Conservation (phyloP, 2,329 filamentous ascomycete genomes). For the Monosporascus cannonballus region DNA sequence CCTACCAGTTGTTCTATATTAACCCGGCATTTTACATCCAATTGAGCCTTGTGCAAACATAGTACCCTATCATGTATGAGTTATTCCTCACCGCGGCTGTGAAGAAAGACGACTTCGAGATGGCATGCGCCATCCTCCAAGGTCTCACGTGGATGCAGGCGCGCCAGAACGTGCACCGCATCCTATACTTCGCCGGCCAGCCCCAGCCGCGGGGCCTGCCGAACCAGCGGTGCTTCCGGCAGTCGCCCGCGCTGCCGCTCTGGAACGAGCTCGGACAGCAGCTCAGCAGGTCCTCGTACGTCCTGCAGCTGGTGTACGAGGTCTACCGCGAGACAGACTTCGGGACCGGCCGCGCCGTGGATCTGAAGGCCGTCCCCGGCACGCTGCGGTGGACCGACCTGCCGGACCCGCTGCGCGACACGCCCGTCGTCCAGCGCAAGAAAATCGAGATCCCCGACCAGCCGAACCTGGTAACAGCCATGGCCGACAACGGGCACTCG, state of each 20-base stretch:
- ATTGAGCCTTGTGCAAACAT: not conserved
- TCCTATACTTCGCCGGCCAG: constrained; percentile 49
- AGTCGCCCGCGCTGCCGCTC: constrained; percentile 7
- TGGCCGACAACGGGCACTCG: constrained; percentile 49
- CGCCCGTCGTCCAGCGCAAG: constrained; percentile 47
- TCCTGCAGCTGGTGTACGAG: constrained; percentile 50
- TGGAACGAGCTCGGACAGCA: constrained; percentile 53
- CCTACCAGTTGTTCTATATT: no score
- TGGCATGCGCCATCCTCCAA: constrained; percentile 46
- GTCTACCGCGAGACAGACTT: constrained; percentile 43
- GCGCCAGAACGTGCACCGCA: constrained; percentile 41
- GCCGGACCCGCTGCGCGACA: constrained; percentile 47
- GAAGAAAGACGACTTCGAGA: constrained; percentile 40
- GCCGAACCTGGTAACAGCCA: constrained; percentile 38
- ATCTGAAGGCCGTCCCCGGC: constrained; percentile 39
- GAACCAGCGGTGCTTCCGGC: constrained; percentile 23
- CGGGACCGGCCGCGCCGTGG: constrained; percentile 27
- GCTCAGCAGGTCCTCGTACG: constrained; percentile 50
- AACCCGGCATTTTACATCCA: not conserved
- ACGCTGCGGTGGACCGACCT: constrained; percentile 54
- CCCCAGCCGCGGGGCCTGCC: constrained; percentile 39
- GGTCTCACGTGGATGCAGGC: constrained; percentile 53
- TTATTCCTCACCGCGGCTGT: constrained; percentile 52
- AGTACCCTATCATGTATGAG: constrained; percentile 43
- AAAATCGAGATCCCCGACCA: constrained; percentile 51